Base-by-base conservation (phyloP, 768 basidiomycete species). In the Suillus tomentosus region DNA sequence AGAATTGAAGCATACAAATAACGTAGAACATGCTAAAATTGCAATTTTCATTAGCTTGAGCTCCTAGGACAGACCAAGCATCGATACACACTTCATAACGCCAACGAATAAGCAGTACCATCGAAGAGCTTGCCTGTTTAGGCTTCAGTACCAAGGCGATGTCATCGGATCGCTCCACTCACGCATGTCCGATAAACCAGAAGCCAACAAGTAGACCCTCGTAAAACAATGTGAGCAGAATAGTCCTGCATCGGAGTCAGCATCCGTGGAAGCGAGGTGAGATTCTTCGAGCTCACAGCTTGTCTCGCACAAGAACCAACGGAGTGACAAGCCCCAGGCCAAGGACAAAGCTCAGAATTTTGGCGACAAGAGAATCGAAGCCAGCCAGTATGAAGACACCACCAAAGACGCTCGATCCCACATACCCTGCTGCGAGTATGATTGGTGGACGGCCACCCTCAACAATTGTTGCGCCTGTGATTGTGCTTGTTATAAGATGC, bases 131-230 rank as follows among this genome's bases (percentile, higher is more conserved):
- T 88, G 87, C 50, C 88, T 95, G 68, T 62, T 17, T 14, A 65
- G 10, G 58, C 34, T 59, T 34, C 22, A 59, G 43, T 57, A 56
- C 66, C 42, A 65, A 57, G 56, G 39, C 42, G 27, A 65, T 62
- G 58, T 1, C 67, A 56, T 31, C 22, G 36, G 47, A 43, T 48
- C 8, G 19, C 34, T 55, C 66, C 60, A 82, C 89, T 68, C 75
- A 90, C 94, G 83, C 95, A 74, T 98, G 96, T 72, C 90, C 94
- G 51, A 95, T 87, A 74, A 96, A 97, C 95, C 96, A 97, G 68
- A 98, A 92, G 0, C 93, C 95, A 63, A 98, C 85, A 55, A 98
- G 80, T 27, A 97, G 78, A 10, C 85, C 94, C 75, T 97, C 95
- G 69, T 94, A 96, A 11, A 87, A 74, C 27, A 92, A 69, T 27